Evolutionary conservation across 306 rosid genomes (phyloP).

Genomic region (Fragaria vesca): DNA sequence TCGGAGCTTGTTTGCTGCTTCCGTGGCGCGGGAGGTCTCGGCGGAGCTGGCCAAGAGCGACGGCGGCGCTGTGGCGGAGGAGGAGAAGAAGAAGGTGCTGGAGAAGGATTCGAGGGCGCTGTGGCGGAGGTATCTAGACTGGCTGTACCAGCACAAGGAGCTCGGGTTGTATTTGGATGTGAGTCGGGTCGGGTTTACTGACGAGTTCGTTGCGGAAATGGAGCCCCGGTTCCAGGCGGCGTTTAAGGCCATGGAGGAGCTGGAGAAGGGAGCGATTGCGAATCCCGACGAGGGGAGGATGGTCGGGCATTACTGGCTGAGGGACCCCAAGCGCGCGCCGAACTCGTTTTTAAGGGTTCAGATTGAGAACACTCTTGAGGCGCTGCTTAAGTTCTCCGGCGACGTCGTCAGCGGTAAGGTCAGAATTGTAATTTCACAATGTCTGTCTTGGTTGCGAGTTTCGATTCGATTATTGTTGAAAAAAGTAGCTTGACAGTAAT

Average conservation of each 20-base stretch:
- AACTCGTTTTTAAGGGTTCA: conserved; percentile 50
- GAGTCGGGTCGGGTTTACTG: conserved; percentile 91
- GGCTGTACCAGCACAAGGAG: conserved; percentile 93
- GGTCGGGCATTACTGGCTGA: conserved; percentile 98
- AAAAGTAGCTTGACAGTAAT: not conserved
- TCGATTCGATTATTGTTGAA: not conserved
- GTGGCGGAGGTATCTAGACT: conserved; percentile 78
- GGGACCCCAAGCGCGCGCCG: conserved; percentile 74
- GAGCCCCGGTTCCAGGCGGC: conserved; percentile 73
- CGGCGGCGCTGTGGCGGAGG: conserved; percentile 2
- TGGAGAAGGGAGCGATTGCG: conserved; percentile 90
- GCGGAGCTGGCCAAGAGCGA: conserved; percentile 37
- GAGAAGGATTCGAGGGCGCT: conserved; percentile 71
- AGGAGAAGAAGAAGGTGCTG: conserved; percentile 32
- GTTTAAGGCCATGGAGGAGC: conserved; percentile 70
- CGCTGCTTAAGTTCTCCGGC: conserved; percentile 53
- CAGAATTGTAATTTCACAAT: conserved; percentile 24
- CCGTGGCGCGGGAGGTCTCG: conserved; percentile 69
- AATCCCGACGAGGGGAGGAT: conserved; percentile 95
- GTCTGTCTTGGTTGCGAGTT: not conserved
- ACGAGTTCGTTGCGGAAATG: conserved; percentile 71
- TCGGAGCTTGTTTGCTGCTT: conserved; percentile 23
- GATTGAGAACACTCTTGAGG: conserved; percentile 72
- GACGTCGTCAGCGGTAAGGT: conserved; percentile 96
- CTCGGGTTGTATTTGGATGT: conserved; percentile 76